Conservation (phyloP, 148 eudicot species). For the Cornus controversa region DNA sequence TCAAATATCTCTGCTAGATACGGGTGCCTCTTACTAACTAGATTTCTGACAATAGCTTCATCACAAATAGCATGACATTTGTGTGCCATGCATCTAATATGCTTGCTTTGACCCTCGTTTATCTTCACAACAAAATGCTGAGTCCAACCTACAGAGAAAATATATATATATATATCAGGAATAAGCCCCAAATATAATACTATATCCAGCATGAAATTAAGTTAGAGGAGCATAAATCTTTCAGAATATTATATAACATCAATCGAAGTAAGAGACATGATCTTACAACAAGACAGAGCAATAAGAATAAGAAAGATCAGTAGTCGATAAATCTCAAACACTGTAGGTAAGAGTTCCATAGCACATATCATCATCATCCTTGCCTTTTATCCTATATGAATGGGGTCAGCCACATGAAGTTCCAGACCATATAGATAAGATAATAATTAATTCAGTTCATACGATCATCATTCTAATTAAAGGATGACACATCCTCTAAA, state of each 20-base stretch:
- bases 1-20: slow-evolving; percentile 70
- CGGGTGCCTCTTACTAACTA: slow-evolving; percentile 48
- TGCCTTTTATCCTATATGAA: too few species aligned
- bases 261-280: neutral
- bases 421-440: neutral
- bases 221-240: neutral
- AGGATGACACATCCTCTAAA: neutral
- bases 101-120: slow-evolving; percentile 73
- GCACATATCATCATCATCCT: too few species aligned
- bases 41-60: slow-evolving; percentile 51
- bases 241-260: too few species aligned
- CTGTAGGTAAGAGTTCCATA: neutral
- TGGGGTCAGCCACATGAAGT: neutral
- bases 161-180: too few species aligned
- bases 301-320: neutral
- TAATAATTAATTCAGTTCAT: too few species aligned
- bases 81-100: slow-evolving; percentile 73
- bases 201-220: neutral
- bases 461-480: too few species aligned
- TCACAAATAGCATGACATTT: slow-evolving; percentile 73
- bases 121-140: slow-evolving; percentile 69
- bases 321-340: neutral
- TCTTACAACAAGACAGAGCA: too few species aligned
- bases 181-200: neutral
- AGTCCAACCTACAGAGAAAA: slow-evolving; percentile 63